Evolutionary conservation across 331 rosid genomes (phyloP).

Genomic region (Acacia concinna): DNA sequence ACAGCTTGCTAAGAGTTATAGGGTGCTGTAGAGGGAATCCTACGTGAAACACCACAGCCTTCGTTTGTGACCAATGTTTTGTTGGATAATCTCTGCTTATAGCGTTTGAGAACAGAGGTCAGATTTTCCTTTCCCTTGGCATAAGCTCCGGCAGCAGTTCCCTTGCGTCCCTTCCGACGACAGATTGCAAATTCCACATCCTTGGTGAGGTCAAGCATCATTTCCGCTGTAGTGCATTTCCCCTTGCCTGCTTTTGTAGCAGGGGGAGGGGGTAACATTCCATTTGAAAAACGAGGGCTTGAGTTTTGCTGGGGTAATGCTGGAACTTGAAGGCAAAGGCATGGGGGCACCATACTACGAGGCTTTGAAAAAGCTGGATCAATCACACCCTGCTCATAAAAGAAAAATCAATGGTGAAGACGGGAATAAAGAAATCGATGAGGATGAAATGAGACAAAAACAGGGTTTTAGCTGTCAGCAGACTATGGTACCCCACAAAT

Average conservation of each 20-base stretch:
- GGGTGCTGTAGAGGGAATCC: conserved; percentile 46
- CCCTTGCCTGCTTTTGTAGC: conserved; percentile 74
- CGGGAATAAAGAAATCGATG: not conserved
- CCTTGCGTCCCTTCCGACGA: conserved; percentile 77
- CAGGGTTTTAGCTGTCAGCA: not conserved
- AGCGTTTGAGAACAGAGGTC: conserved; percentile 91
- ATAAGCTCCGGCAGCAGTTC: conserved; percentile 93
- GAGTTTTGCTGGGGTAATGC: conserved; percentile 54
- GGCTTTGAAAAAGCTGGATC: conserved; percentile 83
- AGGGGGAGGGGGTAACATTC: conserved; percentile 86
- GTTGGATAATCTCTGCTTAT: conserved; percentile 74
- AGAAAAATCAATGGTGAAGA: not conserved
- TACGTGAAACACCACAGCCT: conserved; percentile 39
- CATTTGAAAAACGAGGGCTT: conserved; percentile 66
- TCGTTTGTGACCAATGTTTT: conserved; percentile 51
- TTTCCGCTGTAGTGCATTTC: conserved; percentile 69
- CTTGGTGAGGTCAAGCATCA: conserved; percentile 65
- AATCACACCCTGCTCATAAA: conserved; percentile 60
- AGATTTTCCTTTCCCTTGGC: conserved; percentile 85
- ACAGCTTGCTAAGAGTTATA: conserved; percentile 42
- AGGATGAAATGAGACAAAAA: not conserved
- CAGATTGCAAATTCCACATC: conserved; percentile 83
- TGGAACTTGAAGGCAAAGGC: conserved; percentile 91
- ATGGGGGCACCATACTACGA: conserved; percentile 60
- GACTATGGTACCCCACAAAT: not conserved